Base-by-base conservation (phyloP, 2,329 filamentous ascomycete species). In the Aspergillus tamarii region DNA sequence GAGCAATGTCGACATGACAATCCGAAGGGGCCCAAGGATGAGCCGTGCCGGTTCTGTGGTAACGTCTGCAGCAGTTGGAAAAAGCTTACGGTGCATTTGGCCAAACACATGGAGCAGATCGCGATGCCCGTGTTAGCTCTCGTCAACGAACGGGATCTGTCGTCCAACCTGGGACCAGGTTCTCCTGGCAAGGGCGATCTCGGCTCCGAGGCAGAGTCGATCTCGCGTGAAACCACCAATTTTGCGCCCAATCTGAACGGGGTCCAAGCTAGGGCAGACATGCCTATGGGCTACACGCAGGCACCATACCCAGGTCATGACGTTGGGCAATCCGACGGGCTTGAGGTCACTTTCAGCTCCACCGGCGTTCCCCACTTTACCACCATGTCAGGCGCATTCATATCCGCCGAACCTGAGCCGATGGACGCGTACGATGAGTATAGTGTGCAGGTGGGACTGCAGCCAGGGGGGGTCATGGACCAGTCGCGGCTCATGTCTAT, bases 41-140 rank as follows among this genome's bases (percentile, higher is more conserved):
- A 97, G 78, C 87, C 91, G 19, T 97, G 94, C 77, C 88, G 91
- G 48, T 97, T 97, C 81, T 97, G 94, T 73, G 90, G 90, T 64
- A 93, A 90, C 77, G 83, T 86, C 14, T 94, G 93, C 76, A 88
- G 86, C 39, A 92, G 88, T 45, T 97, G 93, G 93, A 97, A 96
- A 84, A 96, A 96, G 80, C 82, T 97, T 64, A 96, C 92, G 0
- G 92, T 95, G n/a, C 94, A 97, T 78, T 80, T 97, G 74, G 93
- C 93, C 57, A 94, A 94, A 77, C 94, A 97, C 76, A 95, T 97
- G 93, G 93, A 97, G 77, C 89, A 93, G 68, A 91, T 97, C 73
- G 92, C 91, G 71, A 86, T 97, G 73, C 93, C 94, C 0, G 87
- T 97, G 36, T 82, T 96, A 61, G 75, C 78, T 57, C 73, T 85